Evolutionary conservation across 306 rosid genomes (phyloP), one percentile per base, ranked within the genome.

Genomic region (Sesbania bispinosa): DNA sequence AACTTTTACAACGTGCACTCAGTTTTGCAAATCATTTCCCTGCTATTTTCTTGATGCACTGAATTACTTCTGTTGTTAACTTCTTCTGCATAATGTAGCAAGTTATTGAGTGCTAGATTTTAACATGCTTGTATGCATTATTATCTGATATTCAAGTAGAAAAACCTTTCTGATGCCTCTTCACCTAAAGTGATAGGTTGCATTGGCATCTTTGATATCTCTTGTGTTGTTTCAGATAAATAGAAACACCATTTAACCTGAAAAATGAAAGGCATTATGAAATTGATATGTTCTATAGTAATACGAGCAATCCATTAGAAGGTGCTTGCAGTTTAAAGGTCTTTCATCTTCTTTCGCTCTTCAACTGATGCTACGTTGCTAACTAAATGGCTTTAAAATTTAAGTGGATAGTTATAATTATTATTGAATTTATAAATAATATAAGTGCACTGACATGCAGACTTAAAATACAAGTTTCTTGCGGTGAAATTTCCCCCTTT

Each of bases 1-100:
- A 48, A 48, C 77, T 64, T 63, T 27, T 45, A 42, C 30, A 62
- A 18, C 30, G 62, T 50, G 59, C 72, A 42, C n/a, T 69, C 52
- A 41, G 48, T 29, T 16, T 39, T 33, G 14, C 23, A 43, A 48
- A 20, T 69, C 14, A 19, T n/a, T 21, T 42, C 38, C 45, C 23
- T 24, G 39, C 64, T 39, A 39, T 54, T 43, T 58, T 19, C 27
- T 43, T 43, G 39, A 62, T 35, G 45, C 60, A 14, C 54, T 20
- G 26, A 23, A 63, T 63, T 54, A 13, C 39, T 24, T 62, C 9
- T 27, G 15, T 20, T 46, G 24, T 23, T 41, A 42, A 48, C 45
- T 60, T 10, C 41, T 52, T 39, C 24, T 15, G 27, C 36, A 58
- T 41, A 16, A 45, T 42, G n/a, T 58, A 46, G 38, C 2, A 24